These are phyloP conservation scores for Cercis canadensis DNA, from an alignment of 306 rosid genomes.

Conservation along the genomic window DNA sequence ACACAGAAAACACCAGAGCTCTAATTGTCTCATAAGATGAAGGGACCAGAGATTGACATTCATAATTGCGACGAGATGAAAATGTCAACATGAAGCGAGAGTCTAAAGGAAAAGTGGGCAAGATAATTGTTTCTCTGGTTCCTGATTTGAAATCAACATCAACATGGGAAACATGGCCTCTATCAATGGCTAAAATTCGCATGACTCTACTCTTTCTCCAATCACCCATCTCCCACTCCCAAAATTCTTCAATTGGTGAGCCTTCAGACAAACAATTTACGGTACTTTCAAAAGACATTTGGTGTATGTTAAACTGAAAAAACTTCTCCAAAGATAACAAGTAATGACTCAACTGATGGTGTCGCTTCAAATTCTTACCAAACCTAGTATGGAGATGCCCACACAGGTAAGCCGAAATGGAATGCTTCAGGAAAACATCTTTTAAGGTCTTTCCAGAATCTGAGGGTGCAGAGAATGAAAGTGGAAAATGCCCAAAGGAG, in stretches of 20 bases:
- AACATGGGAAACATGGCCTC: conserved; percentile 72
- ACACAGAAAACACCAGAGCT: conserved; percentile 80
- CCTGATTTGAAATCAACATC: conserved; percentile 80
- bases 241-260: conserved; percentile 64
- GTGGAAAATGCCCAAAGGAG: conserved; percentile 92
- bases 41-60: conserved; percentile 57
- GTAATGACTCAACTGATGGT: conserved; percentile 60
- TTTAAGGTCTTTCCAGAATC: conserved; percentile 75
- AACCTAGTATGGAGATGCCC: conserved; percentile 91
- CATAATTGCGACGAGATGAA: conserved; percentile 53
- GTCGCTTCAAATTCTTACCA: conserved; percentile 89
- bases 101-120: conserved; percentile 95
- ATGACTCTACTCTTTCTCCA: conserved; percentile 87
- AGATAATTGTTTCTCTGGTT: conserved; percentile 54
- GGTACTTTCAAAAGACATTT: conserved; percentile 44
- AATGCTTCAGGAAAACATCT: conserved; percentile 80
- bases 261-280: conserved; percentile 67
- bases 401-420: conserved; percentile 84
- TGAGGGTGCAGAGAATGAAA: conserved; percentile 78
- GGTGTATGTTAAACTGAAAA: conserved; percentile 72
- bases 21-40: conserved; percentile 72
- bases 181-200: conserved; percentile 87
- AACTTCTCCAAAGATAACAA: conserved; percentile 49
- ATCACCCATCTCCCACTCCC: conserved; percentile 99
- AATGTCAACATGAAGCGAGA: conserved; percentile 80